Conservation (phyloP, 495 filamentous ascomycete species). For the Hypoxylon intermedium region DNA sequence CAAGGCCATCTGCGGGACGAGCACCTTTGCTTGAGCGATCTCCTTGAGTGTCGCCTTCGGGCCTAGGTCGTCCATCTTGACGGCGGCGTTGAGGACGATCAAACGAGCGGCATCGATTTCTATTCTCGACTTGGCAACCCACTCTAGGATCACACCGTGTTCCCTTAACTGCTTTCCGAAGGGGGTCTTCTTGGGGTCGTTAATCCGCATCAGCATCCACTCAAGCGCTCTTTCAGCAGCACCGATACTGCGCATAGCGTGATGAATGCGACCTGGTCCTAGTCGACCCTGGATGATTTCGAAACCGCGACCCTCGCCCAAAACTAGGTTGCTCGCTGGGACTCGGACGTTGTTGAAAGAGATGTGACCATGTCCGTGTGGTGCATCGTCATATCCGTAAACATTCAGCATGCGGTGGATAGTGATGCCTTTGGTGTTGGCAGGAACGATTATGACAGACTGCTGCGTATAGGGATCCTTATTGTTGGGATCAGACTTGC, state of each 20-base stretch:
- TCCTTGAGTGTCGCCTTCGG: slow-evolving; percentile 82
- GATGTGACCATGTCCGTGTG: slow-evolving; percentile 91
- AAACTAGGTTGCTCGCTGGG: slow-evolving; percentile 76
- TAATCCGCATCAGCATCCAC: slow-evolving; percentile 88
- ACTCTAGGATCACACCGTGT: slow-evolving; percentile 91
- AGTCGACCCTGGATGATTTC: slow-evolving; percentile 95
- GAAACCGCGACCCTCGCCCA: slow-evolving; percentile 91
- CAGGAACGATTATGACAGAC: slow-evolving; percentile 85
- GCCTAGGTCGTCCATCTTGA: slow-evolving; percentile 83
- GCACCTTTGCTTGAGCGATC: slow-evolving; percentile 87
- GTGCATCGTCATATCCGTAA: slow-evolving; percentile 94
- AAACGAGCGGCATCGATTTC: slow-evolving; percentile 89
- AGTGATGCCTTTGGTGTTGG: slow-evolving; percentile 75
- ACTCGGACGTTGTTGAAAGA: slow-evolving; percentile 85
- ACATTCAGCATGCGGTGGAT: slow-evolving; percentile 86
- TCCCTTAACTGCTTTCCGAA: slow-evolving; percentile 81
- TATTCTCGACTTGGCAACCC: slow-evolving; percentile 87
- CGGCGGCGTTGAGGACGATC: slow-evolving; percentile 85
- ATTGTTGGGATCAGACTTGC: slow-evolving; percentile 76
- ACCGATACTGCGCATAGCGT: slow-evolving; percentile 90
- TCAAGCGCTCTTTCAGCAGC: slow-evolving; percentile 84
- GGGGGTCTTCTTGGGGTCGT: slow-evolving; percentile 83
- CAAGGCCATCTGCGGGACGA: slow-evolving; percentile 78
- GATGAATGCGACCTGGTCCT: slow-evolving; percentile 91
- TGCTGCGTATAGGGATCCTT: slow-evolving; percentile 82